Base-by-base conservation (phyloP, 176 grass and related monocot genomes). In the Rhynchospora breviuscula region DNA sequence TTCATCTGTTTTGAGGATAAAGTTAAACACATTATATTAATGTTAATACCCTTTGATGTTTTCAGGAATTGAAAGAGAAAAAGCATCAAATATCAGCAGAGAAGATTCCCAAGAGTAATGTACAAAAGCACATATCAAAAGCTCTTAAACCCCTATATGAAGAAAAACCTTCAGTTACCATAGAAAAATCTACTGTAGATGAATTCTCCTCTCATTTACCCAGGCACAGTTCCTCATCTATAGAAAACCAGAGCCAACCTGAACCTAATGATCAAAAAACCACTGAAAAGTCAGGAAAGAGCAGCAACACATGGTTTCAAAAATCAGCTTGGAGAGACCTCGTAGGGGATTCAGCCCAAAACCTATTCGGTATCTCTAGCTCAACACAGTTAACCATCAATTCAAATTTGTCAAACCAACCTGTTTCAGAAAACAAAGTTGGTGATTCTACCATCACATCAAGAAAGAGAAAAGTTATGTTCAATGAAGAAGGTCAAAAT, bases 271-370 rank as follows among this genome's bases (percentile, higher is more conserved):
- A 49, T 67, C 80, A 82, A 19, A 33, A 82, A 53, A 10, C 18
- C 12, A 82, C 19, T 15, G 45, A 62, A 66, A 82, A 82, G 85
- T 81, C 89, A 72, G 81, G 81, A 83, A 92, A 82, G 56, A 56
- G 7, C 48, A 81, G 81, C 2, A 83, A 76, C 0, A 61, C 81
- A 11, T 99, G 96, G 96, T 90, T 88, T 85, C 96, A 99, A 83
- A 99, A 99, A 85, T 95, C 89, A 59, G 82, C 96, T 43, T 99
- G 96, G 93, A 95, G 81, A 58, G 86, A 92, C 61, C 89, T 99
- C 79, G 89, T 95, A 19, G 93, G 91, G 66, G 83, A 78, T 35
- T 79, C 82, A 52, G 73, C 83, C 35, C 78, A 25, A 51, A 72
- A 61, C 81, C 84, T 91, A 88, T 95, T 99, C 80, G 93, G 89